Evolutionary conservation across 768 basidiomycete genomes (phyloP), one percentile per base, ranked within the genome.

Genomic region (Russula lepida): DNA sequence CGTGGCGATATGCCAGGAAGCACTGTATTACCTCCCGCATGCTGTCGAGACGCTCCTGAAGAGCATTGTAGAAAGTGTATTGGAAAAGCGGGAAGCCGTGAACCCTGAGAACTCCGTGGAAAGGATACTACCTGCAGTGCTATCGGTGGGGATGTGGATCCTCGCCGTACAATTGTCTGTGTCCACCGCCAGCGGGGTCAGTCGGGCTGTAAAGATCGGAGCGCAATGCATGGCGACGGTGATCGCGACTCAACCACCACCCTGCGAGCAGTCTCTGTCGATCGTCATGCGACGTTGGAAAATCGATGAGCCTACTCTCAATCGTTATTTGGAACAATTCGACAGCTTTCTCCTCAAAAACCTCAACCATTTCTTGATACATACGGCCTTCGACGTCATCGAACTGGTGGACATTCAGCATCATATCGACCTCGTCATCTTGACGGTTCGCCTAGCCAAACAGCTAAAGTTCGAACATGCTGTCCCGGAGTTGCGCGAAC

Each of bases 281-380:
- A 37, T 51, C 47, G 37, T 56, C 39, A 37, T 6, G 39, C 37
- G 35, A 41, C 37, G 41, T 15, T 41, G 48, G 21, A 19, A 12
- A 4, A 39, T 59, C n/a, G 1, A 21, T 0, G n/a, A 47, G 11
- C 30, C 1, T 17, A 0, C 1, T 21, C 23, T 49, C 37, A 0
- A 50, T 11, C 23, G 2, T 15, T 50, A 55, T 30, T 7, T 27
- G 7, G 2, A 21, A 12, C 23, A 4, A 8, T 13, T 19, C 19
- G 30, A 61, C 55, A 37, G 23, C 47, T 13, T 57, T 7, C 56
- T 46, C 9, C 30, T 62, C 13, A 39, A 25, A 37, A 57, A 39
- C 12, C 56, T 62, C 17, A 62, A 57, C 35, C 13, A 30, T n/a
- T 56, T 61, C 49, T n/a, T 61, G 17, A 37, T 11, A 28, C 32